Base-by-base conservation (phyloP, 306 rosid species). In the Senna tora region DNA sequence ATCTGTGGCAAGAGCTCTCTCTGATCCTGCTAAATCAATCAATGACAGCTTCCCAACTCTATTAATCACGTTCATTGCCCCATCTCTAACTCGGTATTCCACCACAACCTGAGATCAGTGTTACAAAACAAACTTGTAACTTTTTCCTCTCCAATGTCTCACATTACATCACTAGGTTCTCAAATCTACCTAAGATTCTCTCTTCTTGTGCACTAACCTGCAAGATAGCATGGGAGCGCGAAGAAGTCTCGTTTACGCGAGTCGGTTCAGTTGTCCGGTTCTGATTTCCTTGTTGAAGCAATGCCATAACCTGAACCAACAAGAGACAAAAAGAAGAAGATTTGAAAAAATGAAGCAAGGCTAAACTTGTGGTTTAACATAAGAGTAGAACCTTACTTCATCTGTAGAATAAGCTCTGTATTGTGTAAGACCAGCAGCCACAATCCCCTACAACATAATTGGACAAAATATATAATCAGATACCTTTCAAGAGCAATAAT, bases 251-350 rank as follows among this genome's bases (percentile, higher is more conserved):
- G 51, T 94, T 94, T 39, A 75, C 96, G 20, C 95, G 96, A 67
- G 98, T 94, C 36, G 98, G 98, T 81, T 94, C 98, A 3, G 98
- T 94, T 28, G 98, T 94, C 77, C 98, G 85, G 83, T 86, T 89
- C 70, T 64, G 91, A 75, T 94, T 94, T 82, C 98, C 98, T 71
- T 82, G 98, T 47, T 91, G 98, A 80, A 94, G 97, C 87, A 94
- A 79, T 65, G 90, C 85, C 98, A 94, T 94, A 57, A 94, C 97
- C 98, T 94, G 86, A 50, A 74, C 56, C 74, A 71, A 81, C 68
- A 76, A 80, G 57, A 61, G 52, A 36, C 34, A 46, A 63, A 13
- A 75, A 52, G 59, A 41, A 14, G n/a, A n/a, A n/a, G n/a, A 25
- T 25, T 25, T 32, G 11, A 46, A 42, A 64, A 49, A 75, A 20